Evolutionary conservation across 495 filamentous ascomycete species (phyloP).

Genomic region (Penicillium egyptiacum): DNA sequence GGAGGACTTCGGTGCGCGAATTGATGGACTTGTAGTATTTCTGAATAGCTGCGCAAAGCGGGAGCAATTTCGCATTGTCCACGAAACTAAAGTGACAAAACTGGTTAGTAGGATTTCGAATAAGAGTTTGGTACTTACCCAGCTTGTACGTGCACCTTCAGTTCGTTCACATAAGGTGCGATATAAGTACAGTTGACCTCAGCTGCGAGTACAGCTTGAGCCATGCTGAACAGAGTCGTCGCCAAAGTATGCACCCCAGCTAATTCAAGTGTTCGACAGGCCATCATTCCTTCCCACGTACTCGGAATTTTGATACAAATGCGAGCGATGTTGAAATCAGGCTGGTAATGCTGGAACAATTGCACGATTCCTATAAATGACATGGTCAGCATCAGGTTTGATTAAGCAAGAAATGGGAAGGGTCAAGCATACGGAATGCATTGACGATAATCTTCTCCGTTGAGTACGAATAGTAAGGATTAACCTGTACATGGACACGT

Average conservation of each 20-base stretch:
- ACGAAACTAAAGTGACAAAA: constrained; percentile 9
- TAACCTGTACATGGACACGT: constrained; percentile 60
- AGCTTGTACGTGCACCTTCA: constrained; percentile 59
- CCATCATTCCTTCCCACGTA: constrained; percentile 65
- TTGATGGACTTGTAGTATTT: constrained; percentile 48
- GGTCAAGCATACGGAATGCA: constrained; percentile 47
- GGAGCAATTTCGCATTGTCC: constrained; percentile 45
- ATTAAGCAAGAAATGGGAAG: not conserved
- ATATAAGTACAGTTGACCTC: constrained; percentile 60
- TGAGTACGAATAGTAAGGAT: constrained; percentile 56
- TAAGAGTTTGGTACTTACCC: constrained; percentile 38
- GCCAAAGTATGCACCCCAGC: constrained; percentile 56
- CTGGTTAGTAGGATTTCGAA: not conserved
- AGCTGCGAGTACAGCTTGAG: constrained; percentile 57
- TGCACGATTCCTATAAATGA: constrained; percentile 44
- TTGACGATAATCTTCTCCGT: constrained; percentile 54
- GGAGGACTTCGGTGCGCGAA: constrained; percentile 50
- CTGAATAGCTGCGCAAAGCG: constrained; percentile 53
- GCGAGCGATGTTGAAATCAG: constrained; percentile 46
- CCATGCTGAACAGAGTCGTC: constrained; percentile 60
- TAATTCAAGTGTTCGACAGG: constrained; percentile 56
- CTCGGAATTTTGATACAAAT: constrained; percentile 64
- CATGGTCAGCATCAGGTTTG: not conserved
- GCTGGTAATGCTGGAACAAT: constrained; percentile 49
- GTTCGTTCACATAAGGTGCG: constrained; percentile 63